These are phyloP conservation scores for Elongisporangium anandrum DNA, from an alignment of 352 stramenopile genomes.

Conservation along the genomic window DNA sequence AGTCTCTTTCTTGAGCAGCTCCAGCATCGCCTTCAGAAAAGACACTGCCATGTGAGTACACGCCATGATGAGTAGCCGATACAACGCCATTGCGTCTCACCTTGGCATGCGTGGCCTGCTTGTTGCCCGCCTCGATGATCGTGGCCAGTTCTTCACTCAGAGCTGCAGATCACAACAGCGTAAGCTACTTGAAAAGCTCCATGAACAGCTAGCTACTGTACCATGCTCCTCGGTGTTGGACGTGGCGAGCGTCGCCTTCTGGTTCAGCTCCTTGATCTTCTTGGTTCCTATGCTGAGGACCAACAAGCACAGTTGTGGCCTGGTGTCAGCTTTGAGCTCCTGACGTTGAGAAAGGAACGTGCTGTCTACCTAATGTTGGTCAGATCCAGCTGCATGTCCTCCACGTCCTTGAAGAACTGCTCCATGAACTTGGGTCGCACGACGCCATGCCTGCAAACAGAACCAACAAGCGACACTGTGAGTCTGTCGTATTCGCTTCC, in stretches of 20 bases:
- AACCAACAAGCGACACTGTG: not conserved
- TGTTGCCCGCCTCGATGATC: conserved; percentile 93
- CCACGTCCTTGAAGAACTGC: conserved; percentile 94
- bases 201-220: conserved; percentile 3
- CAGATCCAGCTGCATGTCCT: conserved; percentile 93
- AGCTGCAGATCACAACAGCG: conserved; percentile 17
- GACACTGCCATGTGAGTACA: not conserved
- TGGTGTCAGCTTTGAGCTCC: not conserved
- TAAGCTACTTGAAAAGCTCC: not conserved
- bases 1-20: conserved; percentile 94
- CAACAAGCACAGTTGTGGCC: not conserved
- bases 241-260: conserved; percentile 91
- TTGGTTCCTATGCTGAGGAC: conserved; percentile 74
- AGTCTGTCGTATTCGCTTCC: not conserved
- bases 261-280: conserved; percentile 91
- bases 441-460: conserved; percentile 27
- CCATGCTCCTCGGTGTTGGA: conserved; percentile 89
- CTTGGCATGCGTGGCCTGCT: conserved; percentile 89
- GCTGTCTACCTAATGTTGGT: conserved; percentile 71
- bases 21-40: conserved; percentile 31
- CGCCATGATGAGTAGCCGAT: too few relatives aligned
- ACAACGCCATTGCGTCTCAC: conserved; percentile 9
- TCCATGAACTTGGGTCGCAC: conserved; percentile 90
- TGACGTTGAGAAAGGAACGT: not conserved
- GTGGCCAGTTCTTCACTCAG: conserved; percentile 89